Evolutionary conservation across 257 asterid genomes (phyloP), one percentile per base, ranked within the genome.

Genomic region (Datura wrightii): DNA sequence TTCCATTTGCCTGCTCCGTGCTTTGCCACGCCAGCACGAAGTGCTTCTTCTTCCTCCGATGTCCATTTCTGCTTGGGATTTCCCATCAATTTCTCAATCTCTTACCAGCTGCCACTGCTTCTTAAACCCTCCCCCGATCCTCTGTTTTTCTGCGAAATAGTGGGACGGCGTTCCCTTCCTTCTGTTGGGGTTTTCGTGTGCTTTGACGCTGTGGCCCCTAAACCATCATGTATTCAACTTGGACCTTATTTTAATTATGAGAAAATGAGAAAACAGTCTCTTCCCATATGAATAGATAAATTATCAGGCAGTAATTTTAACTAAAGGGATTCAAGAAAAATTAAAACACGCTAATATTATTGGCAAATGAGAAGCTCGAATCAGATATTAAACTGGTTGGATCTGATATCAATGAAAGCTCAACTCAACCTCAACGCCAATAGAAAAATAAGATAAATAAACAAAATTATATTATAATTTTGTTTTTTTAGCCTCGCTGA

Each of bases 1-100:
- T 91, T 93, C 97, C 97, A 93, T 87, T 93, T 93, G 5, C 97
- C 97, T n/a, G 91, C 89, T 84, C 97, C 97, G 88, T 93, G 94
- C 83, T 90, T 93, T 36, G 91, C 90, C 16, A 93, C 94, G 76
- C 97, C 97, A 55, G 90, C 92, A 7, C 94, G 92, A 56, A 93
- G 83, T 1, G 97, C 97, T 69, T 92, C 94, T 48, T 92, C 95
- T 87, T 93, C 97, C 56, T 91, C 95, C 0, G 91, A 59, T 6
- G 95, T 92, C 97, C 97, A 93, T 79, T 93, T 93, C 87, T 90
- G 93, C 88, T 93, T 93, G 9, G 95, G 95, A 89, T 92, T 91
- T 53, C 97, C 97, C 97, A 93, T 92, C 8, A 4, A 37, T 31
- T 15, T 6, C 59, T n/a, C 80, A 19, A 46, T 50, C 62, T 76